phyloP scores from a whole-genome alignment of 2,329 filamentous ascomycete genomes.

The Tetracladium maxilliforme region DNA sequence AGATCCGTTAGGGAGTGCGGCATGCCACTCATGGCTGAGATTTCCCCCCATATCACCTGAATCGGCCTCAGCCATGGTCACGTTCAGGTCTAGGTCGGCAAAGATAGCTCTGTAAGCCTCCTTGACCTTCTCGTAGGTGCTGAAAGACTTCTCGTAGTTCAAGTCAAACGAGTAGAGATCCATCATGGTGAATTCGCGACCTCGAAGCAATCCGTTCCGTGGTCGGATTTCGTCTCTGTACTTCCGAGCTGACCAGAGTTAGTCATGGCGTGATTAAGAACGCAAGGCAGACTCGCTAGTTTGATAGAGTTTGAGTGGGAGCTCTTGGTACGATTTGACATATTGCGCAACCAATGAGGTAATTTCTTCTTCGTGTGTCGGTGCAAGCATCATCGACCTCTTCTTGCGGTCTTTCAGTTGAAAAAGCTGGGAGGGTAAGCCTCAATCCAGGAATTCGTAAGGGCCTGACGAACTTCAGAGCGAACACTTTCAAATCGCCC shows the following conservation, averaged over 20 bases:
- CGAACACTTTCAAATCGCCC: conserved; percentile 61
- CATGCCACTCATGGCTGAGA: conserved; percentile 89
- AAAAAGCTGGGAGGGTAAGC: conserved; percentile 48
- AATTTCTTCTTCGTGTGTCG: conserved; percentile 95
- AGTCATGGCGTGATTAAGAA: not conserved
- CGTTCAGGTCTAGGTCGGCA: conserved; percentile 67
- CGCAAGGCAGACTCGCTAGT: conserved; percentile 42
- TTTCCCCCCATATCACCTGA: conserved; percentile 94
- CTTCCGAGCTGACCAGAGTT: conserved; percentile 51
- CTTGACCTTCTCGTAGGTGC: conserved; percentile 66
- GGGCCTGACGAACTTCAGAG: conserved; percentile 45
- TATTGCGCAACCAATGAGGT: conserved; percentile 62
- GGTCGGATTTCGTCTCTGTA: conserved; percentile 88
- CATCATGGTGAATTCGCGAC: conserved; percentile 94
- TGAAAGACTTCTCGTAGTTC: conserved; percentile 49
- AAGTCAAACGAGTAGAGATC: conserved; percentile 93
- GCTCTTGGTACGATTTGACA: conserved; percentile 68
- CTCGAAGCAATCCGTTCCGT: conserved; percentile 72
- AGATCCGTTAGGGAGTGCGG: conserved; percentile 66
- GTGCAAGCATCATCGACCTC: conserved; percentile 61
- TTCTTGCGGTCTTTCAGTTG: conserved; percentile 68
- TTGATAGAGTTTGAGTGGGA: conserved; percentile 82
- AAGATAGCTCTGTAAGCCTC: conserved; percentile 65
- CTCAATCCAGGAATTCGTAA: conserved; percentile 4
- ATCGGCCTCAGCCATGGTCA: conserved; percentile 74